phyloP scores from a whole-genome alignment of 495 filamentous ascomycete genomes.

The Hyaloscypha variabilis region DNA sequence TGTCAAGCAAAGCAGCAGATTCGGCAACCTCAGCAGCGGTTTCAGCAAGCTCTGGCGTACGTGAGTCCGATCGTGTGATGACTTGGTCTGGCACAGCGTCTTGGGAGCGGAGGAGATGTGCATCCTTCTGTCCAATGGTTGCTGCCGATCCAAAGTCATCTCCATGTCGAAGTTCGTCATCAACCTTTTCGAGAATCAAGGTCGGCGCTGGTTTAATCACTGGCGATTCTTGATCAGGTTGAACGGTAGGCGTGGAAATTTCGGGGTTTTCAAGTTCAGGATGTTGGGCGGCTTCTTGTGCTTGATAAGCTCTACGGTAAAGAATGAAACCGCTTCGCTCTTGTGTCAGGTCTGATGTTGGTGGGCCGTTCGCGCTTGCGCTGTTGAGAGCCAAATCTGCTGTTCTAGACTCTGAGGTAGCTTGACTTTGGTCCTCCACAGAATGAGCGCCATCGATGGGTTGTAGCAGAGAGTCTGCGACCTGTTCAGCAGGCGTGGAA shows the following conservation, averaged over 20 bases:
- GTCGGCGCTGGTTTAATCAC: slow-evolving; percentile 6
- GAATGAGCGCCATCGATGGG: too few relatives aligned
- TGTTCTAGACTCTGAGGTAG: too few relatives aligned
- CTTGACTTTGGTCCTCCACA: too few relatives aligned
- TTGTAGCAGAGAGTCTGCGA: too few relatives aligned
- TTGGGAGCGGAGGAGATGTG: not conserved
- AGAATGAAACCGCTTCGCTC: too few relatives aligned
- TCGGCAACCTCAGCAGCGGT: slow-evolving; percentile 42
- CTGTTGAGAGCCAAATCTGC: too few relatives aligned
- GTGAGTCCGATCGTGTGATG: slow-evolving; percentile 1
- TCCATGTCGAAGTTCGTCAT: slow-evolving; percentile 2
- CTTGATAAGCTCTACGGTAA: too few relatives aligned
- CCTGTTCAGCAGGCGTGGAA: not conserved
- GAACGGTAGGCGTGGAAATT: not conserved
- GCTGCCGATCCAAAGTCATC: slow-evolving; percentile 15
- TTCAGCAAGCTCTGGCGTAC: slow-evolving; percentile 23
- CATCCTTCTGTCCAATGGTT: slow-evolving; percentile 14
- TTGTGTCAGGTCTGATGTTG: too few relatives aligned
- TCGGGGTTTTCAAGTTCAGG: too few relatives aligned
- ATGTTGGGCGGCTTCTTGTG: too few relatives aligned
- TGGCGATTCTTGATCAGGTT: not conserved
- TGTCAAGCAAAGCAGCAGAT: slow-evolving; percentile 13
- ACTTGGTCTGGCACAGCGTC: slow-evolving; percentile 21
- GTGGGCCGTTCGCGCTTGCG: too few relatives aligned
- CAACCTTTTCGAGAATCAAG: slow-evolving; percentile 19